Percentiles rank a stretch among this genome's conserved stretches.
Conservation (phyloP, 768 basidiomycete genomes). For the Goffeauzyma gilvescens region DNA sequence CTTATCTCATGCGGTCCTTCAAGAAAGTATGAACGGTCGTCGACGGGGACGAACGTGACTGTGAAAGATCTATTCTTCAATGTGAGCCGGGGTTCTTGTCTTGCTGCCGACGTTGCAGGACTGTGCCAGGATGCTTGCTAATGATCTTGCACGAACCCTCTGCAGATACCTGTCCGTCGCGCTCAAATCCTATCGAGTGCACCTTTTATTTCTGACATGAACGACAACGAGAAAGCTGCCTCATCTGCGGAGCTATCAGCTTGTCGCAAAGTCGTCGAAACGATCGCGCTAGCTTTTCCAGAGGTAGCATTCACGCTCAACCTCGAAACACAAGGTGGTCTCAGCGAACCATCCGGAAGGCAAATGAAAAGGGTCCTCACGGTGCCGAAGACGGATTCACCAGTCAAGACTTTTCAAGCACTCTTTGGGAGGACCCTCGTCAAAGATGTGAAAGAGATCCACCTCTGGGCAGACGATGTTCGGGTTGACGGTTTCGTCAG, state of each 20-base stretch:
- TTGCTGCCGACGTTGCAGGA: conserved; percentile 6
- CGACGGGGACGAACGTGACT: conserved; percentile 58
- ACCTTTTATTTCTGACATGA: no score
- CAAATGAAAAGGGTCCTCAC: background rate
- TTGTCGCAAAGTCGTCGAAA: background rate
- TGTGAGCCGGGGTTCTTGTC: no score
- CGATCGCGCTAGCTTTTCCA: background rate
- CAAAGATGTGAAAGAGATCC: conserved; percentile 51
- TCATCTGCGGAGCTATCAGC: background rate
- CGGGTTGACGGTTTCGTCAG: conserved; percentile 67
- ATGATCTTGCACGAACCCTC: background rate
- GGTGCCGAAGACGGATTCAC: conserved; percentile 42
- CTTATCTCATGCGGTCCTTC: conserved; percentile 54
- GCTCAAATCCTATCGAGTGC: background rate
- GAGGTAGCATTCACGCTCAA: background rate
- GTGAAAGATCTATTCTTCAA: conserved; percentile 81
- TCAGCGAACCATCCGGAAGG: background rate
- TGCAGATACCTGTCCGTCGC: conserved; percentile 62
- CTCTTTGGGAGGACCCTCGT: conserved; percentile 54
- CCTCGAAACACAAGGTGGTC: background rate
- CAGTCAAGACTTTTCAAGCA: conserved; percentile 49
- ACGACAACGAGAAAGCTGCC: background rate
- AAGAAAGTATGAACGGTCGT: conserved; percentile 53
- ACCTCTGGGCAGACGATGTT: conserved; percentile 38
- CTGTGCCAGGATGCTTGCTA: background rate